Evolutionary conservation across 2,329 filamentous ascomycete species (phyloP).

Genomic region (Aureobasidium sp.): DNA sequence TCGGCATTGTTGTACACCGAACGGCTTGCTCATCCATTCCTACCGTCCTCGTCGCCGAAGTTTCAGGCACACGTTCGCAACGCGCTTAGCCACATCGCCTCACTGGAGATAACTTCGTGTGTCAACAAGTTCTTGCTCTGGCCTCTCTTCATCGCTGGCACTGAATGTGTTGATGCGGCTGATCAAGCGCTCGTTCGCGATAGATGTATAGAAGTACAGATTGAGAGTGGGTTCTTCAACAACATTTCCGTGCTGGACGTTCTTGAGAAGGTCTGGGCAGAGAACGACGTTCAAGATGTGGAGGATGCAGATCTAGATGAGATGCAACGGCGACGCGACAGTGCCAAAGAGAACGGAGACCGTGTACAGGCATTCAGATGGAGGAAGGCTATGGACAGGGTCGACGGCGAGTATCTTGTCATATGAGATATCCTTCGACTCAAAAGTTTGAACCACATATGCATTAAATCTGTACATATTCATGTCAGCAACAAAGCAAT

Average conservation of each 20-base stretch:
- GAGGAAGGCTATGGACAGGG: slow-evolving; percentile 45
- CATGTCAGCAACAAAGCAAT: too few species aligned
- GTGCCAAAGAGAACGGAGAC: slow-evolving; percentile 19
- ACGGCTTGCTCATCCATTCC: slow-evolving; percentile 69
- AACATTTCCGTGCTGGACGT: slow-evolving; percentile 81
- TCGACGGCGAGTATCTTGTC: slow-evolving; percentile 47
- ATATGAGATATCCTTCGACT: slow-evolving; percentile 31
- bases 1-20: slow-evolving; percentile 85
- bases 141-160: slow-evolving; percentile 86
- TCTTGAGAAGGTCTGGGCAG: slow-evolving; percentile 72
- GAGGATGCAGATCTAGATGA: slow-evolving; percentile 25
- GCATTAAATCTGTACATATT: background rate
- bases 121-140: slow-evolving; percentile 87
- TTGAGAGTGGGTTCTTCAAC: slow-evolving; percentile 86
- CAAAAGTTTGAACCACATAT: background rate
- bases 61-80: slow-evolving; percentile 79
- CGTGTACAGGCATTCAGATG: slow-evolving; percentile 40
- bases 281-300: slow-evolving; percentile 23
- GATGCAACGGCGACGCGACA: slow-evolving; percentile 25
- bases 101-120: slow-evolving; percentile 62
- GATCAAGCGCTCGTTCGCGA: slow-evolving; percentile 73
- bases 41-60: slow-evolving; percentile 65
- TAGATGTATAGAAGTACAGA: slow-evolving; percentile 79
- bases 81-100: slow-evolving; percentile 75
- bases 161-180: slow-evolving; percentile 75